Evolutionary conservation across 148 eudicot genomes (phyloP), one percentile per base, ranked within the genome.

Genomic region (Cornus kousa): DNA sequence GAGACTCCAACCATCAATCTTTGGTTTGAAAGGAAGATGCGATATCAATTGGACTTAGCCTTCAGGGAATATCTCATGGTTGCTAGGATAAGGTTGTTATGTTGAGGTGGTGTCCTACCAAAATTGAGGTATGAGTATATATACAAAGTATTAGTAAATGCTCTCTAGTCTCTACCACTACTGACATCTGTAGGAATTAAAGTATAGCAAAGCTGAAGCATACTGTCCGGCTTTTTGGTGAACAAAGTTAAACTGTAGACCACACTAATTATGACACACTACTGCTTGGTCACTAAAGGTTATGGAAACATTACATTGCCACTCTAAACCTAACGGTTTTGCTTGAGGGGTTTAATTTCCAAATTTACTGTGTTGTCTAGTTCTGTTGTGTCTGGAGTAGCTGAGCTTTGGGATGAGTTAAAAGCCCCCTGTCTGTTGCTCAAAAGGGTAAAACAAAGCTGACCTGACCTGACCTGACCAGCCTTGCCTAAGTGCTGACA

Each of bases 291-390:
- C n/a, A 70, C 20, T n/a, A 40, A 39, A 20, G 55, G 53, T 16
- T 40, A 13, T 39, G 53, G 53, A 70, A 62, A 53, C 67, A 53
- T 72, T 66, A 32, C 60, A 65, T 3, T 37, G 28, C 37, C 75
- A 35, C 74, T 70, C n/a, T 74, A 66, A 68, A 74, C 82, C 80
- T 68, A 79, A 74, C 39, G 23, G 66, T 5, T 53, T 53, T 19
- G 23, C 78, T 83, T 87, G 83, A 86, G 85, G 80, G 80, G 83
- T 67, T 88, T 86, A 85, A 84, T 82, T 88, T 86, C 82, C 83
- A 83, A 78, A 79, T 74, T 88, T 82, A 82, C 85, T 78, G 78
- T 80, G 77, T 84, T 86, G 90, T 80, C 82, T 65, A 71, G 80
- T 80, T 79, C 71, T 55, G 78, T 77, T 78, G 20, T 76, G 86